These are phyloP conservation scores for Jamesozyma piceae DNA, from an alignment of 805 yeast genomes.

Conservation along the genomic window DNA sequence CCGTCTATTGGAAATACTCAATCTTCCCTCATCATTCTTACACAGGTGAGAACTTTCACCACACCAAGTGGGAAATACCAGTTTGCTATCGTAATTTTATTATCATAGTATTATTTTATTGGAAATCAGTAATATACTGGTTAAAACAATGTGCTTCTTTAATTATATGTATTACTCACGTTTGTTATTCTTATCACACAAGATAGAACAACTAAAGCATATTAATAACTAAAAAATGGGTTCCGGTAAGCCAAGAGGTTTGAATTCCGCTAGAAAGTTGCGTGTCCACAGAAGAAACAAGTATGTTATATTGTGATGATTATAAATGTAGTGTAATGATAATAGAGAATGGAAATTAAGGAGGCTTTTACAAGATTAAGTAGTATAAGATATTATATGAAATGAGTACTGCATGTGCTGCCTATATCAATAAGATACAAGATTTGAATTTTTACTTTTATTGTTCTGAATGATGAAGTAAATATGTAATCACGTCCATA, in stretches of 20 bases:
- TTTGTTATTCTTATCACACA: too few relatives aligned
- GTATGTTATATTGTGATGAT: slow-evolving; percentile 31
- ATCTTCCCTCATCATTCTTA: too few relatives aligned
- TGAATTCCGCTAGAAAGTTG: slow-evolving; percentile 99
- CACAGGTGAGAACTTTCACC: too few relatives aligned
- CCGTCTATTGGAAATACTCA: too few relatives aligned
- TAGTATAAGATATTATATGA: too few relatives aligned
- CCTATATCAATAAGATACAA: too few relatives aligned
- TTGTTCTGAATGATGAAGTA: too few relatives aligned
- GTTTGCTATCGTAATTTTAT: not conserved
- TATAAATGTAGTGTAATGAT: not conserved
- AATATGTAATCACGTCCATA: too few relatives aligned
- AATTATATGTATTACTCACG: not conserved
- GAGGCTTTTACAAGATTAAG: not conserved
- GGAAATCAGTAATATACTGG: not conserved
- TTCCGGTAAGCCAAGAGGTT: slow-evolving; percentile 99
- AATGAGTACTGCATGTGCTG: too few relatives aligned
- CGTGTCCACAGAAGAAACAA: slow-evolving; percentile 99
- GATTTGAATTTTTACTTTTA: too few relatives aligned
- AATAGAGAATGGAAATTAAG: not conserved
- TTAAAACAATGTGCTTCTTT: not conserved
- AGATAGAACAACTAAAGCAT: not conserved
- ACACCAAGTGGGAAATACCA: not conserved
- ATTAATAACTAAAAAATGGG: slow-evolving; percentile 60
- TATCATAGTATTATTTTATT: too few relatives aligned